Base-by-base conservation (phyloP, 2,329 filamentous ascomycete genomes). In the Trichoderma simmonsii region DNA sequence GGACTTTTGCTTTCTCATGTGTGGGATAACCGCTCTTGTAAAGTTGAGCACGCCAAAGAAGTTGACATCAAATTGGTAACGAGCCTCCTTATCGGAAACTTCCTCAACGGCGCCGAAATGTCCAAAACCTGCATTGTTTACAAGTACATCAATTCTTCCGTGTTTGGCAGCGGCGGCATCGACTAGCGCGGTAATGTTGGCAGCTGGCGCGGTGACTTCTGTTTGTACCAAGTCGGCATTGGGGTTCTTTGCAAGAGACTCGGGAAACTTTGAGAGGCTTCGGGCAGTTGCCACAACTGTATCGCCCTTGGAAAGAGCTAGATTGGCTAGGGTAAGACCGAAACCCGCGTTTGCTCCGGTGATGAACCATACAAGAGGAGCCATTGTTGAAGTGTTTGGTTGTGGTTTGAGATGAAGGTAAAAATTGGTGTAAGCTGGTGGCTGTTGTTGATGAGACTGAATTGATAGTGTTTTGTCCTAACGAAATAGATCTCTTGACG, bases 101-200 rank as follows among this genome's bases (percentile, higher is more conserved):
- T 85, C 84, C 75, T 91, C 88, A 64, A 89, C 84, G 0, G 85
- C 83, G 11, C 85, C 86, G 6, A 79, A 76, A 1, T 88, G 79
- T 18, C 86, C 86, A 72, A 88, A 90, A 1, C 88, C 89, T 4
- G 88, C 88, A 64, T 90, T 90, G 79, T 90, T 90, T 73, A 89
- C 84, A 5, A 90, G 85, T 1, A 90, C 85, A 76, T 91, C 88
- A 59, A 91, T 79, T 6, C 86, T 84, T 21, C 84, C 83, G 76
- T 89, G 90, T 63, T 84, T 85, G 2, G 82, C 78, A 1, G 79
- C 59, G 0, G 84, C 78, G 1, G 81, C 78, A 8, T 39, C 6
- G 34, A 67, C 24, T 6, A 67, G 51, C 21, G 15, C 1, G 76
- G 66, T 5, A 77, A 63, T 24, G 81, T 77, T 15, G 21, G 85